Base-by-base conservation (phyloP, 108 stramenopile species). In the Hondaea fermentalgiana region DNA sequence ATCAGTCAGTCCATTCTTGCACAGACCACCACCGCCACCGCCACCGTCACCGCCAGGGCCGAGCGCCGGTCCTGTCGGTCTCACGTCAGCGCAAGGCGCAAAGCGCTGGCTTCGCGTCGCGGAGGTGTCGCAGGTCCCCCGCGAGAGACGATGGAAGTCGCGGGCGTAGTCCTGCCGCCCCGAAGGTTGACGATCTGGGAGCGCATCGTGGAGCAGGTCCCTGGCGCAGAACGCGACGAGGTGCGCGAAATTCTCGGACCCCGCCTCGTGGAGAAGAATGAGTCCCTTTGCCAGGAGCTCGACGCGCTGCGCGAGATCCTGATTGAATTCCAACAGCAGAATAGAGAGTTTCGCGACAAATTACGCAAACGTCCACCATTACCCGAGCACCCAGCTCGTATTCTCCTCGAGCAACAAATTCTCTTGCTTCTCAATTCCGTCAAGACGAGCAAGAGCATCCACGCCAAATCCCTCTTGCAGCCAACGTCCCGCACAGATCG, bases 361-460 rank as follows among this genome's bases (percentile, higher is more conserved):
- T 53, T 83, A 28, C 19, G 51, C 23, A 47, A 23, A 45, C 76
- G 76, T 12, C 76, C 76, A 23, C 49, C 76, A 45, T 23, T 83
- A 6, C 76, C 76, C 51, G 76, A 83, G 1, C 76, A 83, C 76
- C 76, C 76, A 12, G 76, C 76, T 43, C 45, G 76, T 0, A 45
- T 83, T 28, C 76, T 83, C 49, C 51, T 83, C 6, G 76, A 83
- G 76, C 76, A 83, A 45, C 76, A 83, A 23, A 83, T 83, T 23
- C 51, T 83, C n/a, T 16, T 83, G 51, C 51, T 83, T 1, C n/a
- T 83, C 25, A 83, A 83, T 45, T 83, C 76, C n/a, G 76, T 83
- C 10, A 47, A 28, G 76, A 47, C 44, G 25, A 83, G 76, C 51
- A 23, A 53, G 16, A 83, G 76, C 23, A 83, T 25, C 16, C 19